Base-by-base conservation (phyloP, 345 rosid genomes). In the Abelmoschus esculentus region DNA sequence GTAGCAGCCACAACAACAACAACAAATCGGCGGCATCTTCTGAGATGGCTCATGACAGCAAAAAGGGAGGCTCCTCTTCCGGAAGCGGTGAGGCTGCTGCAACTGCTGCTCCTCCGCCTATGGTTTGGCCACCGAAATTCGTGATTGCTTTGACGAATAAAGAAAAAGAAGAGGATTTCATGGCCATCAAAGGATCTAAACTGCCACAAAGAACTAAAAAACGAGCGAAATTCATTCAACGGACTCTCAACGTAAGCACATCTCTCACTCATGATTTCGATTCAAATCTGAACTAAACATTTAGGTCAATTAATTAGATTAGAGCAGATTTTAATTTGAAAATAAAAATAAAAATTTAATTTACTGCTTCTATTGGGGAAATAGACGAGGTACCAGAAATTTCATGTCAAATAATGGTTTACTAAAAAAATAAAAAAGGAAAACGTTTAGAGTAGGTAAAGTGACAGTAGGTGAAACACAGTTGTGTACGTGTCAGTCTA, bases 121-220 rank as follows among this genome's bases (percentile, higher is more conserved):
- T 81, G 3, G 82, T 80, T 3, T 89, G 95, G 95, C 95, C 95
- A 19, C 91, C 91, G 5, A 89, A 86, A 66, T 86, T 89, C 76
- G 84, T 79, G 83, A 89, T 89, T 77, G 87, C 88, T 61, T 75
- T 89, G 59, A 86, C 95, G 6, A 86, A 87, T 74, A 89, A 89
- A 78, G 95, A 89, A 83, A 89, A 89, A 64, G 95, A 89, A 65
- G 95, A 89, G 69, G 95, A 89, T 75, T 89, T 89, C 84, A 36
- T 85, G 78, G 85, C 81, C 53, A 80, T 89, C 69, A 89, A 89
- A 74, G 95, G 95, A 5, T 86, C 95, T 6, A 89, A 89, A 73
- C 83, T 84, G 36, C 95, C 95, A 15, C 95, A 89, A 57, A 80
- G 95, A 78, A 91, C 95, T 40, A 89, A 85, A 72, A 89, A 89